Base-by-base conservation (phyloP, 2,329 filamentous ascomycete genomes). In the Zelopaecilomyces penicillatus region DNA sequence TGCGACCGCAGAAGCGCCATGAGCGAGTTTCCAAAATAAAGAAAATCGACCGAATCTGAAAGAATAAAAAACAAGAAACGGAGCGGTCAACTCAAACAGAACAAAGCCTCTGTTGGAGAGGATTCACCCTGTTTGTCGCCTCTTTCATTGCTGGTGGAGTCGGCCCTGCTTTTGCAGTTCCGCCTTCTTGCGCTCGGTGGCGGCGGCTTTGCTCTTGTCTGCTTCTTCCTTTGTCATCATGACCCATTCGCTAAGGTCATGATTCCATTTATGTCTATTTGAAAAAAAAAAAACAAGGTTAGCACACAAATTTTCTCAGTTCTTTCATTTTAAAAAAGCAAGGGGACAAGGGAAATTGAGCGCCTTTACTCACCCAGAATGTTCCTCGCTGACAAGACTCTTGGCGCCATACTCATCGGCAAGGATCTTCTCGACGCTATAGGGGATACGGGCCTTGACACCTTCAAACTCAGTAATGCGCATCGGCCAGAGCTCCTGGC, bases 401-500 rank as follows among this genome's bases (percentile, higher is more conserved):
- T 74, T 78, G n/a, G 67, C 61, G 30, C 75, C 71, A 54, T 87
- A 87, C 65, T 87, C 83, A 30, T 78, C 74, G 4, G 70, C 69
- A 44, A 87, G 62, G 29, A 86, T 77, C 56, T 72, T 73, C 54
- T 85, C 81, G 51, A 83, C 85, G 44, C 70, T 72, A 58, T 79
- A 84, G 4, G 87, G 87, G 27, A 93, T 75, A 52, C 73, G 74
- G 27, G 84, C 84, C 9, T 73, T 66, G 2, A 85, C 80, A 19
- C 84, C 85, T 65, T 93, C 87, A 54, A 87, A 93, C 50, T 77
- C 74, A 28, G 80, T 85, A 57, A 80, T 72, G 11, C 85, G 75
- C 72, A 93, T 70, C 4, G 87, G 87, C 65, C 82, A 93, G 9
- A 93, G 68, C 54, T 93, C 85, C n/a, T 68, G 67, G 28, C 76